Base-by-base conservation (phyloP, 2,329 filamentous ascomycete species). In the Apiospora phragmitis region DNA sequence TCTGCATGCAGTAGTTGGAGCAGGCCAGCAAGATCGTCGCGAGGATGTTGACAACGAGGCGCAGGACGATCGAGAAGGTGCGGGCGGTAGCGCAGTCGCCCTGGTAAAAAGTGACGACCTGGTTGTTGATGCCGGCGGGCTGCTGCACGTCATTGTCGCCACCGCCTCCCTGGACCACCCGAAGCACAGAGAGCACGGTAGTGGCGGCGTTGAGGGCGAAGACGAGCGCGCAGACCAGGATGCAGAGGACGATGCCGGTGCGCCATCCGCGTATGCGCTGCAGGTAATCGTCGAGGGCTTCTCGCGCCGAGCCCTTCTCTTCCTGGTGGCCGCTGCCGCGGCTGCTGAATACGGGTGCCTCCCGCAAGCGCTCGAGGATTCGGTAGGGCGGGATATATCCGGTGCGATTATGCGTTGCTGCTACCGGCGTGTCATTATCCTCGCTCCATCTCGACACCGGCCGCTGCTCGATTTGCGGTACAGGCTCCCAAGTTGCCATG, bases 1-100 rank as follows among this genome's bases (percentile, higher is more conserved):
- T 81, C 76, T 89, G 87, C 70, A 87, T 85, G 49, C 82, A 80
- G 74, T 88, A 89, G 78, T 87, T 88, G 14, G 83, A 86, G 3
- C 83, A 84, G 0, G 83, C 83, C 18, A 89, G 76, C 32, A 88
- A 72, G 4, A 82, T 78, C 4, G 85, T 75, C 7, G 79, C 80
- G 51, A 85, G 79, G 2, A 84, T 73, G 75, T 85, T 87, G 71
- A 87, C 81, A n/a, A 81, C 77, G 8, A 81, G 83, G 66, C 85
- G 82, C 32, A 88, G 73, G 0, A 82, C 84, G 72, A 80, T 81
- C 69, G 81, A 79, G 32, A 86, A 77, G 11, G 74, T 74, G 38
- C 77, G 73, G 7, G 84, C 81, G 4, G 71, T 76, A 6, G 68
- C 68, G 72, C 85, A 86, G 3, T 79, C 75, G 4, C 83, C 84